A percentile compares a stretch with the other conserved stretches of the same genome.
Evolutionary conservation across 257 asterid genomes (phyloP).

Genomic region (Penstemon newberryi): DNA sequence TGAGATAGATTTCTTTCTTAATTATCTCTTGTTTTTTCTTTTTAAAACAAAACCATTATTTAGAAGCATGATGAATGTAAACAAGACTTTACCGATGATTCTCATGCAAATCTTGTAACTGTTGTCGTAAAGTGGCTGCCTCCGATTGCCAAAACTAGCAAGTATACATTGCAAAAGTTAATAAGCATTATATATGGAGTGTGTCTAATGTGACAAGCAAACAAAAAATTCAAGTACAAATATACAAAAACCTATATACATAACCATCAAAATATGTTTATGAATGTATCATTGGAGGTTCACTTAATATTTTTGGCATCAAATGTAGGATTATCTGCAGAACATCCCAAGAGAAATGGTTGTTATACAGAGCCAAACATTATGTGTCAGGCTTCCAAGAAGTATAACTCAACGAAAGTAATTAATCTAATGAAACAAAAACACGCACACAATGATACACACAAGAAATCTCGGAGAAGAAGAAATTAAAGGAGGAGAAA

Average conservation of each 20-base stretch:
- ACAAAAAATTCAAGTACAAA: neutral
- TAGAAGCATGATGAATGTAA: neutral
- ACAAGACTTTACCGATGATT: conserved; percentile 55
- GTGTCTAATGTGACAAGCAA: neutral
- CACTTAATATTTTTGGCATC: too few relatives aligned
- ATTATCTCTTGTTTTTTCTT: too few relatives aligned
- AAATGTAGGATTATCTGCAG: neutral
- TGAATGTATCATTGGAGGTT: too few relatives aligned
- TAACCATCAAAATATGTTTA: too few relatives aligned
- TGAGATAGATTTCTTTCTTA: too few relatives aligned
- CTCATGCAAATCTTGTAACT: conserved; percentile 67
- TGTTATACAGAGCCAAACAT: too few relatives aligned
- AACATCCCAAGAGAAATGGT: neutral
- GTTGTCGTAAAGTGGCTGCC: conserved; percentile 68
- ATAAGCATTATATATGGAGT: neutral
- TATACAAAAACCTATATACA: neutral
- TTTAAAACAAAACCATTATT: neutral
- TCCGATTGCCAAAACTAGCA: conserved; percentile 88
- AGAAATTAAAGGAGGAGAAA: too few relatives aligned
- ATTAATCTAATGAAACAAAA: too few relatives aligned
- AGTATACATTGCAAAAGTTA: conserved; percentile 21
- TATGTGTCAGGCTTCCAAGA: too few relatives aligned
- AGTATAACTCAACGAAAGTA: too few relatives aligned
- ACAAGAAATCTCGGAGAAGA: too few relatives aligned
- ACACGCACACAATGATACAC: too few relatives aligned